A percentile compares a stretch with the other conserved stretches of the same genome.
These are phyloP conservation scores for Nitzschia inconspicua DNA, from an alignment of 108 stramenopile genomes.

Conservation along the genomic window DNA sequence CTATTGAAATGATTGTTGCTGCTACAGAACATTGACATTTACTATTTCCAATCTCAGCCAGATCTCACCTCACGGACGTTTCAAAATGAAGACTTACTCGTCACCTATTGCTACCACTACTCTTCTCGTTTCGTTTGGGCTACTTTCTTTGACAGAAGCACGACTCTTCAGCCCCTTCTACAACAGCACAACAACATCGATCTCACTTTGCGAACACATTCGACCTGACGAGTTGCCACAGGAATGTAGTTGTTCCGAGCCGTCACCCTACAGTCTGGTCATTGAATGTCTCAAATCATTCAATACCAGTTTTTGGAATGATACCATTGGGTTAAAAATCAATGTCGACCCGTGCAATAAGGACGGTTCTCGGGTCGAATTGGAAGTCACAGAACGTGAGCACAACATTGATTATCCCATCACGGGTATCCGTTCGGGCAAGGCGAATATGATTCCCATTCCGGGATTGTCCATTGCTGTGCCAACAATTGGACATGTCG, in stretches of 20 bases:
- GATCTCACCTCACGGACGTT: too few relatives aligned
- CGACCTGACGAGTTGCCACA: conserved; percentile 31
- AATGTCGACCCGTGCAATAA: conserved; percentile 42
- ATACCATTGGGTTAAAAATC: conserved; percentile 50
- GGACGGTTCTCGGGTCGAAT: conserved; percentile 24
- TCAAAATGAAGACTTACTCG: too few relatives aligned
- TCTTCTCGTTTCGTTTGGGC: too few relatives aligned
- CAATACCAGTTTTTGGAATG: conserved; percentile 28
- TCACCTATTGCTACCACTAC: too few relatives aligned
- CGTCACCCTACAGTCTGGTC: conserved; percentile 24
- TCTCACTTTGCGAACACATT: conserved; percentile 37
- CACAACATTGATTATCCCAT: conserved; percentile 36
- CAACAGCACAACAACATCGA: too few relatives aligned
- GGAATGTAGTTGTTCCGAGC: conserved; percentile 37
- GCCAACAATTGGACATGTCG: conserved; percentile 32
- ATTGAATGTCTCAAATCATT: conserved; percentile 39
- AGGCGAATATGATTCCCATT: conserved; percentile 42
- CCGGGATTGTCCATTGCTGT: conserved; percentile 35
- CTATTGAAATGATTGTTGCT: too few relatives aligned
- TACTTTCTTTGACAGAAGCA: too few relatives aligned
- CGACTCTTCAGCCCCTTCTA: too few relatives aligned
- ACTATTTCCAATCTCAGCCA: too few relatives aligned
- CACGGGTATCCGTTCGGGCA: conserved; percentile 28
- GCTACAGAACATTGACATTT: too few relatives aligned
- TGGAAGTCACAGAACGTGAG: conserved; percentile 37